phyloP scores from a whole-genome alignment of 164 flowering plant genomes.

The Vitis cinerea region DNA sequence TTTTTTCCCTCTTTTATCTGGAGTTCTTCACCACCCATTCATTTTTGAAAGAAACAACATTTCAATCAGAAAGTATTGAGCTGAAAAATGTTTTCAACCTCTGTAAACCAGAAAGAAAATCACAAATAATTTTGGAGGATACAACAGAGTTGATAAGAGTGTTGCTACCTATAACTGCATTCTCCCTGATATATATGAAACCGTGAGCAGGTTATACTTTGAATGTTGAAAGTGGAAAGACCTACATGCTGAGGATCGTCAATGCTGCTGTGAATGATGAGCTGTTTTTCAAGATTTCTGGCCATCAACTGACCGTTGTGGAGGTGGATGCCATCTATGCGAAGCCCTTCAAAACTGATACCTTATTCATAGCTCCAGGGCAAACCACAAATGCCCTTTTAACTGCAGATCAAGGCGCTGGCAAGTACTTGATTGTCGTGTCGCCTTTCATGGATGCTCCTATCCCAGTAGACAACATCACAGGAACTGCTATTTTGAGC shows the following conservation, averaged over 20 bases:
- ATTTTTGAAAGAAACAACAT: too few relatives aligned
- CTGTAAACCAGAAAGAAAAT: too few relatives aligned
- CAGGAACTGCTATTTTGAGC: conserved; percentile 21
- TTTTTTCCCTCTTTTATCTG: too few relatives aligned
- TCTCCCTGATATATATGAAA: too few relatives aligned
- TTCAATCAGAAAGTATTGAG: too few relatives aligned
- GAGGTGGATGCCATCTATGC: conserved; percentile 56
- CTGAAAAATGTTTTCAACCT: too few relatives aligned
- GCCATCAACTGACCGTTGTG: conserved; percentile 43
- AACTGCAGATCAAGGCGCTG: conserved; percentile 17
- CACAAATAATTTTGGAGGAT: too few relatives aligned
- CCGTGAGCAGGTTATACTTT: conserved; percentile 27
- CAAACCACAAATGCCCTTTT: conserved; percentile 52
- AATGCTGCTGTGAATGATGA: conserved; percentile 62
- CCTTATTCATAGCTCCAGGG: conserved; percentile 48
- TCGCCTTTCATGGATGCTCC: conserved; percentile 52
- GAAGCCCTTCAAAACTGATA: conserved; percentile 46
- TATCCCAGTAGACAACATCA: conserved; percentile 31
- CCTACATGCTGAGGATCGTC: conserved; percentile 48
- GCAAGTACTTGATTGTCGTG: conserved; percentile 34
- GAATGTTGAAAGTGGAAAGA: conserved; percentile 47
- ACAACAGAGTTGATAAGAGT: too few relatives aligned
- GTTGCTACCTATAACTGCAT: too few relatives aligned
- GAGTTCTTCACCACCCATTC: too few relatives aligned
- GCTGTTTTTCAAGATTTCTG: conserved; percentile 58